These are phyloP conservation scores for Saccharomycopsis sp. DNA, from an alignment of 805 yeast species.

Conservation along the genomic window DNA sequence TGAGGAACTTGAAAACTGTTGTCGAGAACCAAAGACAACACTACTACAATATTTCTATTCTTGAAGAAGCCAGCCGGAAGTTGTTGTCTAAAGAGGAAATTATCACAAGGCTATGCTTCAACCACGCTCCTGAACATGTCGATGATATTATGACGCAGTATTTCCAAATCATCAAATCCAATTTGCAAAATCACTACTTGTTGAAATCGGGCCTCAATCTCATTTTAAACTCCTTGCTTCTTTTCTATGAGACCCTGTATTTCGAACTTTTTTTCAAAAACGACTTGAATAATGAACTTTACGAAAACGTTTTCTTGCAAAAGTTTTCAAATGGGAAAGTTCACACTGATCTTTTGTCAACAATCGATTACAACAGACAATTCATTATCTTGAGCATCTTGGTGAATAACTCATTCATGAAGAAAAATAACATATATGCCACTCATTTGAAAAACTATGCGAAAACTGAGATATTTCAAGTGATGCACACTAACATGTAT, in stretches of 20 bases:
- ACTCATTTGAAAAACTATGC: neutral
- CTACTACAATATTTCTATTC: neutral
- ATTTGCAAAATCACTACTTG: slow-evolving; percentile 4
- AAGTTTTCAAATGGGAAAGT: neutral
- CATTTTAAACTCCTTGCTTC: slow-evolving; percentile 8
- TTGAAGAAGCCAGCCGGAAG: neutral
- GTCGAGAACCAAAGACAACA: slow-evolving; percentile 3
- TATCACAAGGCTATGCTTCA: slow-evolving; percentile 1
- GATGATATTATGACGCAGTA: neutral
- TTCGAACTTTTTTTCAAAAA: slow-evolving; percentile 4
- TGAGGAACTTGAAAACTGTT: slow-evolving; percentile 10
- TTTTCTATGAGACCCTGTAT: slow-evolving; percentile 6
- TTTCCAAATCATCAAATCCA: slow-evolving; percentile 6
- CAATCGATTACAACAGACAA: slow-evolving; percentile 15
- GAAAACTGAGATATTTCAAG: too few relatives aligned
- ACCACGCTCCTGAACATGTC: neutral
- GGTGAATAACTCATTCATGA: slow-evolving; percentile 6
- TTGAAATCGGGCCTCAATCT: slow-evolving; percentile 10
- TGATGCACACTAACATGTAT: too few relatives aligned
- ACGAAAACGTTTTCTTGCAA: slow-evolving; percentile 5
- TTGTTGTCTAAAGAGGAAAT: slow-evolving; percentile 1
- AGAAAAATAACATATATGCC: slow-evolving; percentile 4
- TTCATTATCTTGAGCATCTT: slow-evolving; percentile 13
- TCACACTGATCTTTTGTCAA: slow-evolving; percentile 1
- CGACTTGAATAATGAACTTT: slow-evolving; percentile 11